phyloP scores from a whole-genome alignment of 169 alveolate genomes.

The Cyclospora cayetanensis region DNA sequence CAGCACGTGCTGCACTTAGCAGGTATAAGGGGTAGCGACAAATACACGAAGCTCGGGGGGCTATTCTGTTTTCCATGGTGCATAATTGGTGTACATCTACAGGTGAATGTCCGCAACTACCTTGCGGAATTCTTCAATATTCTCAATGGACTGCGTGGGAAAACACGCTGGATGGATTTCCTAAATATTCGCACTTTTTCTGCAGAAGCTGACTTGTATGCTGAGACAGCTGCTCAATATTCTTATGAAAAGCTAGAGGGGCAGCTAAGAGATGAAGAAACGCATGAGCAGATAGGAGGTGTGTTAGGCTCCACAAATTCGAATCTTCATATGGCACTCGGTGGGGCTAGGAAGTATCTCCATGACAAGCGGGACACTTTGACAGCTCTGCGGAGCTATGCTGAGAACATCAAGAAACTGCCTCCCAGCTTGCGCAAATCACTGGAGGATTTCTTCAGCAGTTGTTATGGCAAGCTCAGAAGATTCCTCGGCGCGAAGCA shows the following conservation, averaged over 20 bases:
- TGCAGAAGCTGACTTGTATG: conserved; percentile 59
- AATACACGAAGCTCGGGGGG: not conserved
- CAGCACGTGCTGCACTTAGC: not conserved
- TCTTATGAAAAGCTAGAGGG: conserved; percentile 42
- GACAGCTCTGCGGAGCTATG: conserved; percentile 29
- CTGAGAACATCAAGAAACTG: conserved; percentile 10
- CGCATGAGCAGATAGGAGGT: not conserved
- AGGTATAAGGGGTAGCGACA: not conserved
- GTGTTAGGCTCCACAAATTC: not conserved
- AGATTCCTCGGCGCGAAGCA: conserved; percentile 39
- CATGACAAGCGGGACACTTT: not conserved
- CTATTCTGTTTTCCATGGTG: not conserved
- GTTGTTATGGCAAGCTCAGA: conserved; percentile 21
- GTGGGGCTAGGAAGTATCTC: conserved; percentile 10
- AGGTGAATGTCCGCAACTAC: conserved; percentile 14
- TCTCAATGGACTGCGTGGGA: conserved; percentile 34
- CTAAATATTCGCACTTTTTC: conserved; percentile 16
- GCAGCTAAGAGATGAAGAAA: conserved; percentile 23
- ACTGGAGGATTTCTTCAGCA: not conserved
- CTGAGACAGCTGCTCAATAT: conserved; percentile 30
- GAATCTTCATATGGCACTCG: conserved; percentile 59
- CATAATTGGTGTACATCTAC: not conserved
- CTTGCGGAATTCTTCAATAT: not conserved
- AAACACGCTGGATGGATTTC: conserved; percentile 55
- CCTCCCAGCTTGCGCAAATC: conserved; percentile 33